phyloP scores from a whole-genome alignment of 441 rosid genomes.

The Eruca vesicaria region DNA sequence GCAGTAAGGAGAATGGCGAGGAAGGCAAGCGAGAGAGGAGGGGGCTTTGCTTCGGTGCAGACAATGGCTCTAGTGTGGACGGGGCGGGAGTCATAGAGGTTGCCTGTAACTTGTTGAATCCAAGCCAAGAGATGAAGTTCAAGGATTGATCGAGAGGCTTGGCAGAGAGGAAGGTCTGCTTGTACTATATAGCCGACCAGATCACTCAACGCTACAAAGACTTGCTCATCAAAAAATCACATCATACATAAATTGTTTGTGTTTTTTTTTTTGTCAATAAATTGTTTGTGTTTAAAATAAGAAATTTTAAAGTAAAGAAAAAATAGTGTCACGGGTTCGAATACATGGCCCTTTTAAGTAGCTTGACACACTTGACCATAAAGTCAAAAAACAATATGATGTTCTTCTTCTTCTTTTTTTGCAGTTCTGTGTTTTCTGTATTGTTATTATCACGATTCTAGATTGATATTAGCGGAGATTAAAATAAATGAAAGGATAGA shows the following conservation, averaged over 20 bases:
- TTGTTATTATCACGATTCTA: background rate
- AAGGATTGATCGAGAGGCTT: constrained; percentile 61
- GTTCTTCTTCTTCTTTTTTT: background rate
- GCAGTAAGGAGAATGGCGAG: constrained; percentile 63
- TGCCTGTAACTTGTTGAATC: constrained; percentile 82
- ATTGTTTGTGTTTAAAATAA: background rate
- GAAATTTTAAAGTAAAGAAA: background rate
- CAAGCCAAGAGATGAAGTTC: constrained; percentile 62
- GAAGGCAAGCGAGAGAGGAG: constrained; percentile 70
- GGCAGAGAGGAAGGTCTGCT: constrained; percentile 53
- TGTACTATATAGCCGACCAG: constrained; percentile 57
- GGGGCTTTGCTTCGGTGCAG: constrained; percentile 75
- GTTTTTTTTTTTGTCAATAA: no score
- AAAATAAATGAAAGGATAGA: background rate
- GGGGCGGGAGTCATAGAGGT: constrained; percentile 63
- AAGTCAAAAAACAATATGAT: background rate
- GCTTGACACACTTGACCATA: background rate
- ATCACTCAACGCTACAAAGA: constrained; percentile 50
- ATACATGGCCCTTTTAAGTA: background rate
- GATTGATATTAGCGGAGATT: background rate
- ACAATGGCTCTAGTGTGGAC: constrained; percentile 83
- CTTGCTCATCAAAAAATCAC: constrained; percentile 10
- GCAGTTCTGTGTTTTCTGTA: constrained; percentile 22
- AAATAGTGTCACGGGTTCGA: background rate
- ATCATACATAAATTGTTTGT: background rate